phyloP scores from a whole-genome alignment of 495 filamentous ascomycete genomes.

The Trypethelium eluteriae region DNA sequence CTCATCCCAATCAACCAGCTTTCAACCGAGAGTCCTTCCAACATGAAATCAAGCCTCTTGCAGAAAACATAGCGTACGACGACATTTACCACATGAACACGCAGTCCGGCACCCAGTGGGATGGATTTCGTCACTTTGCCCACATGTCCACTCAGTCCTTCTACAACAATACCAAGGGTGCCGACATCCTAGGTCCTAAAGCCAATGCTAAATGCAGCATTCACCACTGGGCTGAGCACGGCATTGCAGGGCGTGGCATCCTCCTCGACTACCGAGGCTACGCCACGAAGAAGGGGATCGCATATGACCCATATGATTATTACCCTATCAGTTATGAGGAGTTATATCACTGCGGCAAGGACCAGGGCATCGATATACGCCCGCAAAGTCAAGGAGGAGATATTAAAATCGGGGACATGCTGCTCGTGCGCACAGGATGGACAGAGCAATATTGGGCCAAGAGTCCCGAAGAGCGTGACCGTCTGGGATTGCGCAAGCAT shows the following conservation, averaged over 20 bases:
- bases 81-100: conserved; percentile 70
- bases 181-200: conserved; percentile 47
- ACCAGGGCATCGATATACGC: conserved; percentile 51
- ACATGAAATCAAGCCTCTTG: conserved; percentile 49
- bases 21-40: conserved; percentile 51
- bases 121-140: conserved; percentile 49
- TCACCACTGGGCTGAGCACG: conserved; percentile 46
- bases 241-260: conserved; percentile 51
- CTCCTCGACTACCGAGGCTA: conserved; percentile 51
- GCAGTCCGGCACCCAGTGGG: conserved; percentile 71
- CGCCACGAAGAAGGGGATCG: conserved; percentile 41
- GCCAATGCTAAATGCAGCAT: conserved; percentile 46
- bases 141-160: conserved; percentile 39
- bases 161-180: conserved; percentile 48
- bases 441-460: conserved; percentile 48
- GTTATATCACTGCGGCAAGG: conserved; percentile 50
- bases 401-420: conserved; percentile 56
- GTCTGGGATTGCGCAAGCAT: conserved; percentile 38
- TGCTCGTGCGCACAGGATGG: conserved; percentile 61
- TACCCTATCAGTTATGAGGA: conserved; percentile 54
- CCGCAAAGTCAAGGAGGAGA: conserved; percentile 48
- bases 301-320: conserved; percentile 50
- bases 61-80: conserved; percentile 48
- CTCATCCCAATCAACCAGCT: conserved; percentile 44
- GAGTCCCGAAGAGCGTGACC: conserved; percentile 36